Conservation (phyloP, 805 yeast species). For the Saturnispora gosingensis region DNA sequence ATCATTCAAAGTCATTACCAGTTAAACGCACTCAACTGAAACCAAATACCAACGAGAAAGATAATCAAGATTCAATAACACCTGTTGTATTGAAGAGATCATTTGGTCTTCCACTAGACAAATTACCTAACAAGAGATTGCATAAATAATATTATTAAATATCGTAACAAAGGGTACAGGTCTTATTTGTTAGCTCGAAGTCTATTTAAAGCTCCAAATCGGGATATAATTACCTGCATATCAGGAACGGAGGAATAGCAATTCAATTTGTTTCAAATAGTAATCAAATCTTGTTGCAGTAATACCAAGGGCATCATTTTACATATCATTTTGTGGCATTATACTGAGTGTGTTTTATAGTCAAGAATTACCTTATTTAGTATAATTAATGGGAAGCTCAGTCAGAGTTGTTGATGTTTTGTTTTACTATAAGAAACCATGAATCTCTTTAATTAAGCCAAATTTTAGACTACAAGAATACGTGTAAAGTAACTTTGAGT, state of each 20-base stretch:
- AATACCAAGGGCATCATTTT: neutral
- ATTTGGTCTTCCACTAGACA: conserved; percentile 20
- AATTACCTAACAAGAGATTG: conserved; percentile 17
- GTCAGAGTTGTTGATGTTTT: neutral
- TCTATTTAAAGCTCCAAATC: neutral
- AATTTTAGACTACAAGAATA: neutral
- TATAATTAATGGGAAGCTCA: neutral
- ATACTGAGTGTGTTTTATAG: neutral
- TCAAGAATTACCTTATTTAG: neutral
- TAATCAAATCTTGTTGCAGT: too few species aligned
- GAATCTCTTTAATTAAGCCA: neutral
- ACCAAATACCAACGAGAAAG: neutral
- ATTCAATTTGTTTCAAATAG: neutral
- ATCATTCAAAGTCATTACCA: conserved; percentile 61
- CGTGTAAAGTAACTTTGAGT: neutral
- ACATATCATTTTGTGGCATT: neutral
- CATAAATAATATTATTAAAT: conserved; percentile 11
- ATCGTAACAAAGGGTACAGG: neutral
- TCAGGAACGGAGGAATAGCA: neutral
- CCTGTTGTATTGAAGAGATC: conserved; percentile 14
- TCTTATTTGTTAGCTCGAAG: neutral
- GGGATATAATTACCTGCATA: neutral
- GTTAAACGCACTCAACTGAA: conserved; percentile 33
- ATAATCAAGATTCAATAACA: neutral
- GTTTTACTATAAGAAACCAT: neutral